These are phyloP conservation scores for Hypoxylon sp. DNA, from an alignment of 2,329 filamentous ascomycete species.

Conservation along the genomic window DNA sequence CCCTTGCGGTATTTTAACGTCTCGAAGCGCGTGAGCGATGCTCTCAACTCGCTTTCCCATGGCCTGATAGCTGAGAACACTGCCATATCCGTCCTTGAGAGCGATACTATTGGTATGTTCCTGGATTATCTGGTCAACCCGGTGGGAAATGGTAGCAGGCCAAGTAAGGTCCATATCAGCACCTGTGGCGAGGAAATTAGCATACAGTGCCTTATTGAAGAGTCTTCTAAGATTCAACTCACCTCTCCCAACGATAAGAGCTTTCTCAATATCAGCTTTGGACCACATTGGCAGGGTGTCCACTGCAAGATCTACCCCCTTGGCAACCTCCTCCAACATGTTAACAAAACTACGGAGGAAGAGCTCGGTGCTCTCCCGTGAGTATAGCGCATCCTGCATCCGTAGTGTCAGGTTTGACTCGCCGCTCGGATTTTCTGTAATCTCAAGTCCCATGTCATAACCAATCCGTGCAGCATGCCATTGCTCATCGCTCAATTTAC, in stretches of 20 bases:
- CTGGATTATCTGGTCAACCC: conserved; percentile 35
- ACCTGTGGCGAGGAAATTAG: too few species aligned
- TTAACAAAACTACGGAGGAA: too few species aligned
- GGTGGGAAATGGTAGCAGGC: conserved; percentile 40
- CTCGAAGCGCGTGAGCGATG: conserved; percentile 54
- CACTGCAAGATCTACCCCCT: too few species aligned
- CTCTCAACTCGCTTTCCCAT: conserved; percentile 52
- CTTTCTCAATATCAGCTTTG: too few species aligned
- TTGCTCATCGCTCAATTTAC: conserved; percentile 40
- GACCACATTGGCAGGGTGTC: too few species aligned
- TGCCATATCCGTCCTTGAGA: conserved; percentile 28
- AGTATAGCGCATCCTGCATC: too few species aligned
- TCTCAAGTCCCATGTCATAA: conserved; percentile 47
- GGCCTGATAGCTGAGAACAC: conserved; percentile 54
- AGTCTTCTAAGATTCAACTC: too few species aligned
- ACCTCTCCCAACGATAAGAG: too few species aligned
- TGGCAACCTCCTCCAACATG: too few species aligned
- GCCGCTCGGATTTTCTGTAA: conserved; percentile 22
- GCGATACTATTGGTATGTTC: conserved; percentile 22
- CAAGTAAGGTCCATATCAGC: conserved; percentile 1
- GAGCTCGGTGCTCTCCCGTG: too few species aligned
- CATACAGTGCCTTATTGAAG: too few species aligned
- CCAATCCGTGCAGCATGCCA: conserved; percentile 26
- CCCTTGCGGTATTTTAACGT: conserved; percentile 43
- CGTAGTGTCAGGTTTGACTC: too few species aligned